Evolutionary conservation across 1,284 basidiomycete genomes (phyloP).

Genomic region (Waitea zeae): DNA sequence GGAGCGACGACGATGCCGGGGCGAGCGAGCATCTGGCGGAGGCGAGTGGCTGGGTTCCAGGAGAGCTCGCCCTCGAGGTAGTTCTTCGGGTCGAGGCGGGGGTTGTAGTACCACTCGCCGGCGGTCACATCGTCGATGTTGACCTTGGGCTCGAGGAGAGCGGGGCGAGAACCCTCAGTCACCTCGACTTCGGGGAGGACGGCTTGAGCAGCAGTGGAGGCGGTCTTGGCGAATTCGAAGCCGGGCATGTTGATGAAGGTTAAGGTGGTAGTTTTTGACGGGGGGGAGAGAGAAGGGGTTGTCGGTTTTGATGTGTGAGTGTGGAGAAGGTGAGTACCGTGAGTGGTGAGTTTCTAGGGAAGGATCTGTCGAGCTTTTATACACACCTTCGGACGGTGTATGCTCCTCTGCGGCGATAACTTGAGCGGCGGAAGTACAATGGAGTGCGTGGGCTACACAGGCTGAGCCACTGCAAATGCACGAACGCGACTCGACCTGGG

Average conservation of each 20-base stretch:
- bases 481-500: no score
- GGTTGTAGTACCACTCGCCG: slow-evolving; percentile 25
- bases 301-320: slow-evolving; percentile 1
- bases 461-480: no score
- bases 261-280: not conserved
- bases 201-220: slow-evolving; percentile 9
- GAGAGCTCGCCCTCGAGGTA: slow-evolving; percentile 53
- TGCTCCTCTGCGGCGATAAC: no score
- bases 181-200: slow-evolving; percentile 9
- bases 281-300: slow-evolving; percentile 4
- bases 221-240: slow-evolving; percentile 20
- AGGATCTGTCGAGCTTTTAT: no score
- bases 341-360: not conserved
- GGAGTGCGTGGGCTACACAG: no score
- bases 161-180: slow-evolving; percentile 1
- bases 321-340: not conserved
- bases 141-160: slow-evolving; percentile 7
- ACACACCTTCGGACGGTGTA: no score
- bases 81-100: slow-evolving; percentile 49
- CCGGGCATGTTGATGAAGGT: slow-evolving; percentile 20
- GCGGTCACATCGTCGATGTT: slow-evolving; percentile 5
- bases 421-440: no score
- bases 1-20: slow-evolving; percentile 67
- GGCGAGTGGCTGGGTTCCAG: slow-evolving; percentile 45
- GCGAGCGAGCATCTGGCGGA: slow-evolving; percentile 59